Conservation (phyloP, 805 yeast genomes). For the Candida verbasci region DNA sequence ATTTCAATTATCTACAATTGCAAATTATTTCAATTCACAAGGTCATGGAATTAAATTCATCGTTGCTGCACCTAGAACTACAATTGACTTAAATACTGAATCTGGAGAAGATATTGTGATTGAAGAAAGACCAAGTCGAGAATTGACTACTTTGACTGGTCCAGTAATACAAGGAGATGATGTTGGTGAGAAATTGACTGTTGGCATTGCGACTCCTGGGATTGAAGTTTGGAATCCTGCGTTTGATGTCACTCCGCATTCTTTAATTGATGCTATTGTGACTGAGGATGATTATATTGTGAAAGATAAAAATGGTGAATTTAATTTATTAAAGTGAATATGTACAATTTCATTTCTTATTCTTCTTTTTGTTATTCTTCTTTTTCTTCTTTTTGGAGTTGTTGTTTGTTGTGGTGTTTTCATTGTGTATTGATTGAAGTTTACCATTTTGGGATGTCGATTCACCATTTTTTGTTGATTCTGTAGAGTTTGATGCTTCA, state of each 20-base stretch:
- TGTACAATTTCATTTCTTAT: slow-evolving; percentile 5
- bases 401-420: neutral
- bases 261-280: slow-evolving; percentile 79
- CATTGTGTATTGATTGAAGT: neutral
- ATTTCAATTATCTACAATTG: slow-evolving; percentile 74
- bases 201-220: slow-evolving; percentile 81
- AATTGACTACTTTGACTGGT: slow-evolving; percentile 75
- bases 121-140: slow-evolving; percentile 82
- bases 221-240: slow-evolving; percentile 94
- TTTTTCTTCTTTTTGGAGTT: slow-evolving; percentile 8
- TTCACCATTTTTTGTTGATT: neutral
- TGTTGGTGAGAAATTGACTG: slow-evolving; percentile 41
- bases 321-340: slow-evolving; percentile 30
- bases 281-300: slow-evolving; percentile 67
- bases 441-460: neutral
- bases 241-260: slow-evolving; percentile 87
- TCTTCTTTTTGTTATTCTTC: slow-evolving; percentile 13
- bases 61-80: slow-evolving; percentile 94
- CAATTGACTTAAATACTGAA: slow-evolving; percentile 66
- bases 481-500: too few species aligned
- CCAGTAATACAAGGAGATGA: slow-evolving; percentile 23
- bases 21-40: slow-evolving; percentile 42
- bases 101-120: slow-evolving; percentile 75
- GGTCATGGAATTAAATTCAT: slow-evolving; percentile 57
- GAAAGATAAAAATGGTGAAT: slow-evolving; percentile 49